Percentiles rank a stretch among this genome's conserved stretches.
Evolutionary conservation across 495 filamentous ascomycete genomes (phyloP).

Genomic region (Neurospora tetraspora): DNA sequence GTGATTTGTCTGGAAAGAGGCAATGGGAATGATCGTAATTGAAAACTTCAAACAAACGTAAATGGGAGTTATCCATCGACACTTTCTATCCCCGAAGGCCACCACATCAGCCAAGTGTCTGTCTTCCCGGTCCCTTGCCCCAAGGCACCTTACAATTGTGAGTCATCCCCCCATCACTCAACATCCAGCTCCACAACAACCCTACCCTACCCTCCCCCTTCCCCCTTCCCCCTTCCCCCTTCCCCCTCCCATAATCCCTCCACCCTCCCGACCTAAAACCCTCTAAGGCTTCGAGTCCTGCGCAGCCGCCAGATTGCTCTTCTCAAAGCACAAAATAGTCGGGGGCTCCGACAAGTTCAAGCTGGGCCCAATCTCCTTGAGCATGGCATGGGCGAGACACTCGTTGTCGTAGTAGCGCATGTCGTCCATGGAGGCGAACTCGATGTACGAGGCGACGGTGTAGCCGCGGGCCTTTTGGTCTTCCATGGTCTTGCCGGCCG

Average conservation of each 20-base stretch:
- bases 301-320: background rate
- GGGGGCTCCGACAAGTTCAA: constrained; percentile 33
- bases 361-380: constrained; percentile 39
- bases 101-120: no score
- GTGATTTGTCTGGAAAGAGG: background rate
- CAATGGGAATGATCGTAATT: background rate
- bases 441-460: constrained; percentile 48
- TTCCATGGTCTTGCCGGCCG: constrained; percentile 33
- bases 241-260: background rate
- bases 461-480: constrained; percentile 54
- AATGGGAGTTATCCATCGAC: background rate
- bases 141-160: no score
- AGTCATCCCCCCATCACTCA: no score
- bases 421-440: constrained; percentile 54
- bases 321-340: constrained; percentile 41
- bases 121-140: no score
- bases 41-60: background rate
- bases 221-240: background rate
- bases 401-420: constrained; percentile 61
- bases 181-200: background rate
- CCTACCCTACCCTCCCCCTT: background rate
- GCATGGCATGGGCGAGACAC: constrained; percentile 49
- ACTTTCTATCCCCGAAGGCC: background rate
- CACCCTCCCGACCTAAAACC: background rate
- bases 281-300: background rate